A percentile compares a stretch with the other conserved stretches of the same genome.
Conservation (phyloP, 176 grass and related monocot genomes). For the Elaeis guineensis region DNA sequence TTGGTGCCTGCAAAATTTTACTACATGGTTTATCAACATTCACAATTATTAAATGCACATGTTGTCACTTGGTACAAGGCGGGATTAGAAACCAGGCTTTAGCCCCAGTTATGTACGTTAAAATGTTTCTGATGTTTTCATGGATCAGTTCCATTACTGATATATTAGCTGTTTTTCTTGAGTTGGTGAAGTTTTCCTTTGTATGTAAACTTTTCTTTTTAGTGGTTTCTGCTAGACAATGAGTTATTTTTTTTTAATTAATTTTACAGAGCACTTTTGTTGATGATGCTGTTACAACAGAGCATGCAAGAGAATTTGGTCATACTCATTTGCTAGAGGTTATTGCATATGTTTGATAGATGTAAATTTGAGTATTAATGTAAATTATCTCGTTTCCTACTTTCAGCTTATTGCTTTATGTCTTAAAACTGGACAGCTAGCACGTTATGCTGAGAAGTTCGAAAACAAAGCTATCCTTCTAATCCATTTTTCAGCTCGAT, state of each 20-base stretch:
- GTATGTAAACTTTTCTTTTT: no score
- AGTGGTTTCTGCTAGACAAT: no score
- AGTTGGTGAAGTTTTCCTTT: no score
- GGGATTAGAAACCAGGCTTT: no score
- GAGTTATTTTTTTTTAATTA: not conserved
- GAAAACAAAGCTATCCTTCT: constrained; percentile 84
- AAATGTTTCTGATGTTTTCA: not conserved
- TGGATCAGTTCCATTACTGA: not conserved
- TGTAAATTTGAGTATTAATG: no score
- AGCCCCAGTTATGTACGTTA: no score
- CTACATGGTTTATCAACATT: no score
- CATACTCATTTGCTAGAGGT: constrained; percentile 88
- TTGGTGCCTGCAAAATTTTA: no score
- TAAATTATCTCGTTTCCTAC: not conserved
- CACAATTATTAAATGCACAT: no score
- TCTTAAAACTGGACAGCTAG: constrained; percentile 35
- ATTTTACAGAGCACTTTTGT: constrained; percentile 75
- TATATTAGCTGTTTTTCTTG: no score
- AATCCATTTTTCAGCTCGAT: constrained; percentile 85
- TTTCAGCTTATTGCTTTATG: not conserved
- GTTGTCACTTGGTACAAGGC: no score
- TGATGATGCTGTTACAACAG: constrained; percentile 54
- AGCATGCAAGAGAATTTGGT: constrained; percentile 76
- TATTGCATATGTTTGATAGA: constrained; percentile 1
- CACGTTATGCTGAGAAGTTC: constrained; percentile 43